Percentiles rank a stretch among this genome's conserved stretches.
Evolutionary conservation across 805 yeast species (phyloP).

Genomic region (Metschnikowia anglica): DNA sequence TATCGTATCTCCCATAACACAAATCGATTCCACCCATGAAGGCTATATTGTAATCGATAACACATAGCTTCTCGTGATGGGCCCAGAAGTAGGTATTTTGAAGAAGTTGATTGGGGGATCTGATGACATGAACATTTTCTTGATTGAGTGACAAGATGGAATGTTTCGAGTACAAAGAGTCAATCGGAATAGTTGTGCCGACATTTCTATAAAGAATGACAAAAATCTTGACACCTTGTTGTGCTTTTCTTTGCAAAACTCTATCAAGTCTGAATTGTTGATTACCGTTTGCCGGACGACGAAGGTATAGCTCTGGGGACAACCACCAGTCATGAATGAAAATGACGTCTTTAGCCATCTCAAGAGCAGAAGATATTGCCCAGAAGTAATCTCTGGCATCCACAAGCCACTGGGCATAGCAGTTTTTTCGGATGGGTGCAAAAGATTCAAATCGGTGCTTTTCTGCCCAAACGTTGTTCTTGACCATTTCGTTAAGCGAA

Average conservation of each 20-base stretch:
- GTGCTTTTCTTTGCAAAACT: constrained; percentile 82
- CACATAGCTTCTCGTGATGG: constrained; percentile 90
- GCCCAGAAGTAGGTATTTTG: constrained; percentile 98
- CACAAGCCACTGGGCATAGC: constrained; percentile 94
- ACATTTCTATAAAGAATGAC: constrained; percentile 92
- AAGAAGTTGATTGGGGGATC: constrained; percentile 93
- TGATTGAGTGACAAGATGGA: constrained; percentile 79
- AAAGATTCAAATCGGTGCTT: constrained; percentile 79
- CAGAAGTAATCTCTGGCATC: constrained; percentile 96
- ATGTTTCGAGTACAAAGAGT: constrained; percentile 92
- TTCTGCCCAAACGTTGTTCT: constrained; percentile 68
- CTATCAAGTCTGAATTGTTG: constrained; percentile 93
- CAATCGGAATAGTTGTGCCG: constrained; percentile 89
- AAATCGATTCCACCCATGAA: constrained; percentile 95
- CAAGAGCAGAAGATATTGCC: constrained; percentile 91
- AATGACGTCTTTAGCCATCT: constrained; percentile 89
- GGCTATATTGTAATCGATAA: constrained; percentile 84
- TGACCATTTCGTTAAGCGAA: constrained; percentile 68
- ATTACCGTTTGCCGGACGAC: constrained; percentile 93
- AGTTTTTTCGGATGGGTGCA: constrained; percentile 85
- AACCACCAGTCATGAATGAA: constrained; percentile 99
- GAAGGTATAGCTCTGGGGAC: constrained; percentile 86
- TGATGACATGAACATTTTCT: constrained; percentile 79
- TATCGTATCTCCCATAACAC: constrained; percentile 94
- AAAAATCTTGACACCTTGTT: constrained; percentile 91